Evolutionary conservation across 1,284 basidiomycete genomes (phyloP), one percentile per base, ranked within the genome.

Genomic region (Heterobasidion occidentale): DNA sequence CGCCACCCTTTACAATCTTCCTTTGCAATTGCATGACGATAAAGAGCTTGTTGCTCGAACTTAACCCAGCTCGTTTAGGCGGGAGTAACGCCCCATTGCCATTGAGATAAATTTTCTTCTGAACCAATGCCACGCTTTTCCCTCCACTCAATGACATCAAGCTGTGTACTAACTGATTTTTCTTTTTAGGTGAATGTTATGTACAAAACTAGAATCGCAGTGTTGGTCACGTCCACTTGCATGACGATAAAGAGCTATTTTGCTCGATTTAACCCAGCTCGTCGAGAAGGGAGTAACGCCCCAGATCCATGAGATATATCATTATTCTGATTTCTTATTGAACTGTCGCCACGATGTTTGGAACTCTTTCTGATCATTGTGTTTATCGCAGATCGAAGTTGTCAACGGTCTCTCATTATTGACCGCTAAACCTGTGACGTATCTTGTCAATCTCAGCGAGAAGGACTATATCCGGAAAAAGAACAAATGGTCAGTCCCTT

Each of bases 371-470:
- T 47, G 12, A 54, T 36, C 3, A 38, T 51, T 47, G 35, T 53
- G 38, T 59, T 60, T 46, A 20, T 54, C 49, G 2, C 68, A 98
- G 96, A 89, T 99, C 65, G 96, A 98, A 67, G 86, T 96, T 62
- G 91, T 99, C 74, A 99, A 99, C 76, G 74, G 84, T 51, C 84
- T 99, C 54, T 83, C 86, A 65, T 85, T 99, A 27, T 81, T 99
- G 52, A 98, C 96, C 20, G 95, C 97, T 60, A 99, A 99, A 71
- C 92, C 96, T 48, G 94, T 99, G 63, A 98, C 92, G 56, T 99
- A 99, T 77, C 90, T 99, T 51, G 94, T 99, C 73, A 99, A 99
- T 75, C 77, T 99, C 54, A 94, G 92, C 60, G 96, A 99, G 73
- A 84, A 84, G 63, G 97, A 99, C 73, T 99, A 93, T 68, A 77